Conservation (phyloP, 495 filamentous ascomycete species). For the Friedmanniomyces endolithicus region DNA sequence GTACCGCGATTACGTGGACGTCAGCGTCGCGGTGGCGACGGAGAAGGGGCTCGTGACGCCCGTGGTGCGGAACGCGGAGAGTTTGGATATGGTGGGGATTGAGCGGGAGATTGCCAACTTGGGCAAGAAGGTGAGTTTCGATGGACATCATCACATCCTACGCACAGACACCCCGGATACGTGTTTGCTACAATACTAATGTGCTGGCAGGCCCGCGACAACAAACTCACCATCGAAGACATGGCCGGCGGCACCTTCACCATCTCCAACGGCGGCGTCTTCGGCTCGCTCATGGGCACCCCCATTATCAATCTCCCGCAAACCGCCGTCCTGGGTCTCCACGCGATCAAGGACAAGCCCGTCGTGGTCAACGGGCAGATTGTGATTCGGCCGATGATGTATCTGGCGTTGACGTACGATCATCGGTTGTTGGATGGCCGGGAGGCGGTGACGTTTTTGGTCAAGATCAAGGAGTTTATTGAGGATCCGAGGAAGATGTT, state of each 20-base stretch:
- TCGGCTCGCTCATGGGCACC: constrained; percentile 83
- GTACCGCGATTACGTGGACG: constrained; percentile 94
- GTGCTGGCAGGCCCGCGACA: constrained; percentile 61
- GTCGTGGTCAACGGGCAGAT: constrained; percentile 84
- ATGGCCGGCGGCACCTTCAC: constrained; percentile 99
- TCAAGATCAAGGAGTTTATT: constrained; percentile 73
- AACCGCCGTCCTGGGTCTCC: constrained; percentile 89
- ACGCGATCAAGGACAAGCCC: constrained; percentile 91
- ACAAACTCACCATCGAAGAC: constrained; percentile 96
- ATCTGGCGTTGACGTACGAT: constrained; percentile 92
- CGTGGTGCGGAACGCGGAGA: constrained; percentile 86
- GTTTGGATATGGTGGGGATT: constrained; percentile 74
- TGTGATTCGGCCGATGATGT: constrained; percentile 98
- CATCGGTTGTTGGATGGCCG: constrained; percentile 89
- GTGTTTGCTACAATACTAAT: background rate
- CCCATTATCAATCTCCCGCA: constrained; percentile 99
- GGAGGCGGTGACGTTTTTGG: constrained; percentile 92
- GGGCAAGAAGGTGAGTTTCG: constrained; percentile 67
- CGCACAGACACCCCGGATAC: too few species aligned
- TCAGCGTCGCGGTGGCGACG: constrained; percentile 93
- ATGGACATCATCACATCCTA: constrained; percentile 10
- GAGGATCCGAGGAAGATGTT: constrained; percentile 94
- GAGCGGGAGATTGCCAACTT: constrained; percentile 87
- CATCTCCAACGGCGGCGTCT: constrained; percentile 82
- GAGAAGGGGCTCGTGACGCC: constrained; percentile 96